Evolutionary conservation across 1,284 basidiomycete genomes (phyloP), one percentile per base, ranked within the genome.

Genomic region (Neonothopanus nambi): DNA sequence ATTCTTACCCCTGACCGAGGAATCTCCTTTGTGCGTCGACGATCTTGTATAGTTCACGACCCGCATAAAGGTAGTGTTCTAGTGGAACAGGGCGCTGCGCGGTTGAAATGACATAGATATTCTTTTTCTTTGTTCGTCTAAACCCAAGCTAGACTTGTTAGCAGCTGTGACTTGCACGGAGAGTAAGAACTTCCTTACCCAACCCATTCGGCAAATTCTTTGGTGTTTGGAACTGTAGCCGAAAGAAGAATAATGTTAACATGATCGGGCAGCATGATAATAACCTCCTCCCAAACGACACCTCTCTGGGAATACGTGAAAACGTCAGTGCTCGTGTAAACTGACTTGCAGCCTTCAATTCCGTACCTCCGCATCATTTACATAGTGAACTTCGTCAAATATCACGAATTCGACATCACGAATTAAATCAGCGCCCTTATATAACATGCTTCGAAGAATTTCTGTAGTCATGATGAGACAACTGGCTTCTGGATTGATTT

Each of bases 201-300:
- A 55, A 99, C 96, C 97, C 97, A 99, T 64, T 96, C 95, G 1
- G 97, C 97, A 67, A 99, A 99, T 67, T 99, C 97, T 64, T 91
- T 94, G 2, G 95, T 94, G 66, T 99, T 99, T 3, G 97, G 96
- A 0, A 99, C 97, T 0, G 97, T 99, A 0, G 97, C 97, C 2
- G 96, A 98, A 13, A 99, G 78, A 28, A 99, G 77, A 54, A 99
- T 97, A 65, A 98, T 97, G 68, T 89, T 95, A 67, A 98, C 91
- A 70, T 98, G 95, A 60, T 98, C 95, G 1, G 95, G 95, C 11
- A 98, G 75, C 93, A 98, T 96, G 70, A 99, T 99, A 61, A 99
- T 99, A 30, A 99, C 97, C 72, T 99, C 97, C 71, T 99, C 97
- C 97, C 97, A 99, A 13, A 99, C 97, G 9, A 99, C 97, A 48